A percentile compares a stretch with the other conserved stretches of the same genome.
phyloP scores from a whole-genome alignment of 257 asterid species.

The Mitragyna speciosa region DNA sequence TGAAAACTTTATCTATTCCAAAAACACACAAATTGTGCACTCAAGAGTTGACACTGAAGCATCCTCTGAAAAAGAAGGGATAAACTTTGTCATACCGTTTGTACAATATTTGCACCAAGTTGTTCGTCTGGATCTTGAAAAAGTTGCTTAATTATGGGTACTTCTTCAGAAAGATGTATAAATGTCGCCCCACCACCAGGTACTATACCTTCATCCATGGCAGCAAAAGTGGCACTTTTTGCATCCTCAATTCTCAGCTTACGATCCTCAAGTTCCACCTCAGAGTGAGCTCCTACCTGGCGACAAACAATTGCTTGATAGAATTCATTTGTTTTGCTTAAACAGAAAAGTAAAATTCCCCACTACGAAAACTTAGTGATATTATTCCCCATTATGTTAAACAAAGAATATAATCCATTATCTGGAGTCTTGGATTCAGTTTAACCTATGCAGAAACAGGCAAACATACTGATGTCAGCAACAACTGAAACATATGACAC shows the following conservation, averaged over 20 bases:
- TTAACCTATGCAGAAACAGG: background rate
- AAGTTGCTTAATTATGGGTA: slow-evolving; percentile 54
- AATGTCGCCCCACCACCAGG: slow-evolving; percentile 97
- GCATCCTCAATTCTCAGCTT: slow-evolving; percentile 94
- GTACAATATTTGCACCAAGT: slow-evolving; percentile 87
- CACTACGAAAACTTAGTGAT: no score
- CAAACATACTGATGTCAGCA: background rate
- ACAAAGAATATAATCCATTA: background rate
- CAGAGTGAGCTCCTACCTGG: slow-evolving; percentile 91
- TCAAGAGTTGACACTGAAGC: background rate
- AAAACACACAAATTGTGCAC: background rate
- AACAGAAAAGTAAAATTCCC: background rate
- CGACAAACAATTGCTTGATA: background rate
- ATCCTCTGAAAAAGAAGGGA: background rate
- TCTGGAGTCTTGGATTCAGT: background rate
- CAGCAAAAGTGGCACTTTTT: slow-evolving; percentile 86
- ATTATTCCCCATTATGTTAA: background rate
- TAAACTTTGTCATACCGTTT: slow-evolving; percentile 46
- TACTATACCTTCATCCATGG: slow-evolving; percentile 92
- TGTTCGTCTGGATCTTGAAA: slow-evolving; percentile 74
- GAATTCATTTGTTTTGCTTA: background rate
- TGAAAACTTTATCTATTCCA: background rate
- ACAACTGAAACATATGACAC: background rate
- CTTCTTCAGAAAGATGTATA: slow-evolving; percentile 77
- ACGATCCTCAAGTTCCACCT: slow-evolving; percentile 85